These are phyloP conservation scores for Penicillium sp. DNA, from an alignment of 2,329 filamentous ascomycete genomes.

Conservation along the genomic window DNA sequence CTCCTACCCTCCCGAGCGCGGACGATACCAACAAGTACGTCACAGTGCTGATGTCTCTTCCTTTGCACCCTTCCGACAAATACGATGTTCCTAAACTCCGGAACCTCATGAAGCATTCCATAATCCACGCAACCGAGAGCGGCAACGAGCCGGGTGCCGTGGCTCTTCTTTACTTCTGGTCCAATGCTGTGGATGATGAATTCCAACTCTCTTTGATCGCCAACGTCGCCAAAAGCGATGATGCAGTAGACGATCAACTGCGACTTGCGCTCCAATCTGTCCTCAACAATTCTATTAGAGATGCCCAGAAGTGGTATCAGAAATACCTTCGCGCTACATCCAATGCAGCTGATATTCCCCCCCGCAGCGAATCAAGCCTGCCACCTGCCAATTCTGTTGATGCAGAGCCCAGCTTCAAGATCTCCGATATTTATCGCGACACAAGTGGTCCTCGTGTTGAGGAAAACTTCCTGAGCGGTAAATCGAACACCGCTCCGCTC, in stretches of 20 bases:
- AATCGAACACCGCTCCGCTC: constrained; percentile 29
- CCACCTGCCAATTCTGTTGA: constrained; percentile 43
- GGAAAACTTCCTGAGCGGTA: constrained; percentile 23
- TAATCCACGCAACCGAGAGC: constrained; percentile 1
- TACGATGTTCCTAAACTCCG: constrained; percentile 19
- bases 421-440: constrained; percentile 25
- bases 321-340: constrained; percentile 3
- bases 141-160: constrained; percentile 10
- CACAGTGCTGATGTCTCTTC: constrained; percentile 13
- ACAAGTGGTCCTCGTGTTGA: constrained; percentile 22
- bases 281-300: constrained; percentile 11
- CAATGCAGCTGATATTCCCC: not conserved
- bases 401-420: constrained; percentile 29
- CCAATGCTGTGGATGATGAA: constrained; percentile 13
- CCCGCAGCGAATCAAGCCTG: constrained; percentile 38
- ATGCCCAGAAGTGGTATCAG: constrained; percentile 19
- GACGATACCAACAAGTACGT: constrained; percentile 10
- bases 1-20: not conserved
- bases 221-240: constrained; percentile 12
- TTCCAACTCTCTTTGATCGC: constrained; percentile 22
- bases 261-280: constrained; percentile 15
- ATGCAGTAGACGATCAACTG: constrained; percentile 8
- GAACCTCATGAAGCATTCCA: constrained; percentile 8
- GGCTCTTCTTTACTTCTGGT: constrained; percentile 23
- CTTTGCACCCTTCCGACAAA: constrained; percentile 12